Evolutionary conservation across 345 rosid species (phyloP), one percentile per base, ranked within the genome.

Genomic region (Gossypium rotundifolium): DNA sequence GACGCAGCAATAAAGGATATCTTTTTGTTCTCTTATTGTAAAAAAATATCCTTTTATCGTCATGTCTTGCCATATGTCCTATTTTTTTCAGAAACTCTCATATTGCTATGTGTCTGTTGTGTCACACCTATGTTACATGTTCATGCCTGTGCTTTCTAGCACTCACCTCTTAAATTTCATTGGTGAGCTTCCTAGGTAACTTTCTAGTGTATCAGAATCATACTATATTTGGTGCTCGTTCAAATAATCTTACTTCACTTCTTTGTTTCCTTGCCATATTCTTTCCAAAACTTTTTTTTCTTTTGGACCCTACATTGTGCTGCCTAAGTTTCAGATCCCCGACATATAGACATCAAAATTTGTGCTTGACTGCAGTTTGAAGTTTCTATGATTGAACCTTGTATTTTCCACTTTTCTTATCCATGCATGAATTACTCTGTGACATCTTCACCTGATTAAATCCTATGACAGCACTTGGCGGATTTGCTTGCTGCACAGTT

Each of bases 401-500:
- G 17, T 61, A n/a, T 48, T 73, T 46, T 49, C 42, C 11, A 12
- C 73, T 74, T 74, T 65, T 54, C 57, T 71, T 75, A 9, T 68
- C 14, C 25, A 69, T 44, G 60, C 57, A 53, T 48, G 55, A 68
- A 49, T 60, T 60, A 25, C 42, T 60, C 64, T 60, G 64, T 79
- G 75, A 83, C 76, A 60, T 79, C 65, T 63, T 40, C 66, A 74
- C 83, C 75, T 82, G 80, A 74, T 75, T 71, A 40, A 65, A 40
- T 83, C 71, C 42, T 80, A 69, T 65, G 23, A 73, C 98, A 95
- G 99, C 89, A 91, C 78, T 65, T 80, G 23, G 96, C 97, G 1
- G 99, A 95, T 87, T 86, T 93, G 85, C 97, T 95, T 75, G 96
- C 91, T 10, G 75, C 63, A 57, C 86, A 95, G 81, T 87, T 86